Base-by-base conservation (phyloP, 176 grass and related monocot genomes). In the Cocos nucifera region DNA sequence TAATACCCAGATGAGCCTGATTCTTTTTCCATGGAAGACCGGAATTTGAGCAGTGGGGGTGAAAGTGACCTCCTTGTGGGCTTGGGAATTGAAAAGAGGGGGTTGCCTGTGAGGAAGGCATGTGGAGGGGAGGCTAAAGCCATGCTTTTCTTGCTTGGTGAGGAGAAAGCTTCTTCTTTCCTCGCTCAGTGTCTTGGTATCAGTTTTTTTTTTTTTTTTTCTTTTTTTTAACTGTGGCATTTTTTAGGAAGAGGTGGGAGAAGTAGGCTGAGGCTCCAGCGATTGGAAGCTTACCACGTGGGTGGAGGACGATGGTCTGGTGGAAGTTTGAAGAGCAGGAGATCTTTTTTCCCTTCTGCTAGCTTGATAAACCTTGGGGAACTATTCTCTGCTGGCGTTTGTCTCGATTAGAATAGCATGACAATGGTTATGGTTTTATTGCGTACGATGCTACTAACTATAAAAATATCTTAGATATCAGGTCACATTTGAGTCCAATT, bases 231-330 rank as follows among this genome's bases (percentile, higher is more conserved):
- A 12, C 18, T 78, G 62, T 21, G 12, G 22, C 54, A 6, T 21
- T 12, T 24, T 8, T 5, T 57, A 20, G 25, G 8, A 39, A 15
- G 19, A 16, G 25, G n/a, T 25, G 49, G 17, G 22, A 22, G 61
- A 76, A 58, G 22, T 14, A 30, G 4, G 10, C 28, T 19, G 24
- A 48, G 32, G 48, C 83, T 84, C 4, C 9, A 75, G 62, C 78
- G 84, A 83, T 78, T 56, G 56, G 39, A 18, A 71, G 62, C 44
- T 17, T 49, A 59, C 83, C 87, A 97, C 80, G 65, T 91, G 87
- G 66, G 68, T 49, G n/a, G 74, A 71, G 24, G 44, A 15, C 54
- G 82, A 51, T 84, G 91, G 86, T 54, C 39, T 49, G 51, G 53
- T 65, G 69, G 85, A 87, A 83, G 57, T 69, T 80, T 76, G 71